phyloP scores from a whole-genome alignment of 2,329 filamentous ascomycete genomes.

The Trichoderma sp. region DNA sequence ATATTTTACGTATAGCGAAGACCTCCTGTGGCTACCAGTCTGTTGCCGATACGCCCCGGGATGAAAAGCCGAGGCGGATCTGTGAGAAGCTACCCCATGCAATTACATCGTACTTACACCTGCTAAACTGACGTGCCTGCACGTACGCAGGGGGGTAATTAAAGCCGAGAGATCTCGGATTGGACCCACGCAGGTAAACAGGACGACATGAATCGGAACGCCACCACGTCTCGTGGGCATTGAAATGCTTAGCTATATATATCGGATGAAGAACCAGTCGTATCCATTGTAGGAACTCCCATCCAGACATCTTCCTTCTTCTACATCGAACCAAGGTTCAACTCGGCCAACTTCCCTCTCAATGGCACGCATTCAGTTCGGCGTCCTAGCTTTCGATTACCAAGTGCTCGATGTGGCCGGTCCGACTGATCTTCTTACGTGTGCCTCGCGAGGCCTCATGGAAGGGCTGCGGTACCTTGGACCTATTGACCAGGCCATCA shows the following conservation, averaged over 20 bases:
- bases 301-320: neutral
- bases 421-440: constrained; percentile 39
- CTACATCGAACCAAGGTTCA: neutral
- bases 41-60: no score
- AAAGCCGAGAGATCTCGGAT: no score
- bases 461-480: constrained; percentile 21
- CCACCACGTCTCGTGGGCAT: no score
- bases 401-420: constrained; percentile 42
- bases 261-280: neutral
- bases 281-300: neutral
- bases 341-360: neutral
- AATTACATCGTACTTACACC: no score
- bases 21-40: no score
- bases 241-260: neutral
- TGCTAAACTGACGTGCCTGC: no score
- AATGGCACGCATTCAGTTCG: constrained; percentile 36
- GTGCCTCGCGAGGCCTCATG: constrained; percentile 32
- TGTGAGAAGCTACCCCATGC: no score
- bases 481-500: constrained; percentile 31
- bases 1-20: no score
- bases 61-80: no score
- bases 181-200: no score
- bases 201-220: no score
- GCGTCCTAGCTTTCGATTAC: constrained; percentile 37
- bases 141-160: no score